Evolutionary conservation across 1,284 basidiomycete species (phyloP).

Genomic region (Leccinum griseonigrum): DNA sequence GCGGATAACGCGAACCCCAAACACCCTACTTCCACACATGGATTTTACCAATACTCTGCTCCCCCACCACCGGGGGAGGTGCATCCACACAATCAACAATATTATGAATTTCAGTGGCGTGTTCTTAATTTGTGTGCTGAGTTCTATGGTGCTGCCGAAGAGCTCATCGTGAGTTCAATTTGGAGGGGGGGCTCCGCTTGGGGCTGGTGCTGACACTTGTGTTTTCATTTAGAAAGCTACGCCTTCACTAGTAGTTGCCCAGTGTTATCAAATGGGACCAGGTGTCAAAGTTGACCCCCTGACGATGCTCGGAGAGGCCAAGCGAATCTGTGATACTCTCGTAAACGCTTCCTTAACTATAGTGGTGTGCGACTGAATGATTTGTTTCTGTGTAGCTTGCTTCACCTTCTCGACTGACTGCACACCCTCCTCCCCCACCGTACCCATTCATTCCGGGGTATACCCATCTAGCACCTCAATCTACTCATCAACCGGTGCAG

Average conservation of each 20-base stretch:
- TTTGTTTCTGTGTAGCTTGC: constrained; percentile 46
- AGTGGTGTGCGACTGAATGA: constrained; percentile 13
- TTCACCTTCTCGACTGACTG: constrained; percentile 64
- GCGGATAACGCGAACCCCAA: constrained; percentile 21
- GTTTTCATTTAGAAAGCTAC: constrained; percentile 58
- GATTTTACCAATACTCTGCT: constrained; percentile 32
- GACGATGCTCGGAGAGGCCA: constrained; percentile 68
- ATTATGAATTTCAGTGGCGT: constrained; percentile 83
- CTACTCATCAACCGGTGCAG: constrained; percentile 19
- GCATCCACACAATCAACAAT: constrained; percentile 67
- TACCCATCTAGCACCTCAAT: constrained; percentile 23
- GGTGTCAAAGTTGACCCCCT: constrained; percentile 69
- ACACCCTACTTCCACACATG: constrained; percentile 18
- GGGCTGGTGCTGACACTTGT: constrained; percentile 7
- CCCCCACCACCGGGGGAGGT: constrained; percentile 41
- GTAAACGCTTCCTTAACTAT: constrained; percentile 40
- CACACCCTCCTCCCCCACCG: constrained; percentile 59
- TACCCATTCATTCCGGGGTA: constrained; percentile 47
- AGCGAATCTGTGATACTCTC: constrained; percentile 70
- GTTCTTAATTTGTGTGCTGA: constrained; percentile 77
- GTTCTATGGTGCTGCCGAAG: constrained; percentile 80
- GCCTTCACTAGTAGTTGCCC: constrained; percentile 67
- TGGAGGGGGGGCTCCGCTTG: constrained; percentile 8
- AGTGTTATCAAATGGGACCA: constrained; percentile 74
- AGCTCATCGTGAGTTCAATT: constrained; percentile 63